Percentiles rank a stretch among this genome's conserved stretches.
phyloP scores from a whole-genome alignment of 2,329 filamentous ascomycete species.

The Tolypocladium cylindrosporum region DNA sequence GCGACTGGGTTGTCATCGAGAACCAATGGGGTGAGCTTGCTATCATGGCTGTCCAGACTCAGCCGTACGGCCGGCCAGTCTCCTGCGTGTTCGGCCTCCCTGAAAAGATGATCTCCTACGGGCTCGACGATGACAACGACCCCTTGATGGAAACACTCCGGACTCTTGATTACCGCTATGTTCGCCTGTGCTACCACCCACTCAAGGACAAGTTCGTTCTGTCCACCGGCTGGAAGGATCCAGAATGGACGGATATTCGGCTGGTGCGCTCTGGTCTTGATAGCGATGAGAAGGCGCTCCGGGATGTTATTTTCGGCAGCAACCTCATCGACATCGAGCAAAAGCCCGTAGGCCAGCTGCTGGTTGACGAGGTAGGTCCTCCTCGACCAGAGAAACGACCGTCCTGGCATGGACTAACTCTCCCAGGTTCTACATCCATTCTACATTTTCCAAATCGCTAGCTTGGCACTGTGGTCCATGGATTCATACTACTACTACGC shows the following conservation, averaged over 20 bases:
- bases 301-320: slow-evolving; percentile 77
- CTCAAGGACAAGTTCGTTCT: slow-evolving; percentile 80
- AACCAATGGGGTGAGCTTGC: slow-evolving; percentile 95
- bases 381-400: neutral
- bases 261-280: slow-evolving; percentile 71
- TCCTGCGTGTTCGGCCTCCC: slow-evolving; percentile 58
- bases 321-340: slow-evolving; percentile 92
- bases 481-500: slow-evolving; percentile 99
- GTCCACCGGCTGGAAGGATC: slow-evolving; percentile 89
- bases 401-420: neutral
- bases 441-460: slow-evolving; percentile 95
- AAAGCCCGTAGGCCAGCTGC: slow-evolving; percentile 70
- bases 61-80: slow-evolving; percentile 42
- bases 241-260: slow-evolving; percentile 71
- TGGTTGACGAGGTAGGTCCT: slow-evolving; percentile 68
- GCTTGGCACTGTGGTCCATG: slow-evolving; percentile 85
- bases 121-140: slow-evolving; percentile 54
- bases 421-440: slow-evolving; percentile 83
- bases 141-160: slow-evolving; percentile 67
- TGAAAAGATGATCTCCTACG: slow-evolving; percentile 46
- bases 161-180: slow-evolving; percentile 84
- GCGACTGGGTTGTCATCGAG: slow-evolving; percentile 89
- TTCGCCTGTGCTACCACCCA: slow-evolving; percentile 87
- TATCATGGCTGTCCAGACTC: slow-evolving; percentile 56
- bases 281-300: slow-evolving; percentile 73